Base-by-base conservation (phyloP, 108 stramenopile species). In the Seminavis robusta region DNA sequence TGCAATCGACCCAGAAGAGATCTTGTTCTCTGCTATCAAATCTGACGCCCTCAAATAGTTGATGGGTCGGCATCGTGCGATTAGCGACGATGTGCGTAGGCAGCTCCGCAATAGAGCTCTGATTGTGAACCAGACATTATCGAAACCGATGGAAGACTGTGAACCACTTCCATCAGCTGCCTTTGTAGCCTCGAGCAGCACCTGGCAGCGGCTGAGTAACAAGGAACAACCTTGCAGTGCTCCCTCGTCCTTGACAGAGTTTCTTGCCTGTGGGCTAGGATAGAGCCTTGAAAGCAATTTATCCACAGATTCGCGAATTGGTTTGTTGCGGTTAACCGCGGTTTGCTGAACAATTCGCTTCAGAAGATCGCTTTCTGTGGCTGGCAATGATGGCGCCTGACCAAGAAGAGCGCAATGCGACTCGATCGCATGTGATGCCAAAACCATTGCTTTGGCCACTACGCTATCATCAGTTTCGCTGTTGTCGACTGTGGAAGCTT, bases 181-280 rank as follows among this genome's bases (percentile, higher is more conserved):
- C n/a, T n/a, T n/a, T n/a, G n/a, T n/a, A n/a, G n/a, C 48, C 24
- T 58, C 56, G 4, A 72, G 40, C 24, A 69, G 50, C 13, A 38
- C 36, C 21, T 62, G 59, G 24, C 69, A 44, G 23, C 47, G 30
- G 13, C 28, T 37, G 10, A 85, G 50, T 15, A 45, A 39, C 11
- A 52, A 32, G 47, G 65, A 56, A n/a, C 81, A 60, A 20, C 81
- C 84, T 47, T 42, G 37, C 13, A 88, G 55, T 27, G 80, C 80
- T 16, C 66, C 72, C 37, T 76, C 69, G 33, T 77, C 67, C 20
- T 76, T 47, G 39, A 83, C 49, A 10, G 36, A 50, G n/a, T 53
- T 49, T 48, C 69, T 34, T 28, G 59, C 24, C 25, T 47, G 15
- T 49, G 30, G 42, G 52, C 77, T 52, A 10, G 46, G 32, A 33